A percentile compares a stretch with the other conserved stretches of the same genome.
Evolutionary conservation across 129 eudicot genomes (phyloP).

Genomic region (Artemisia tridentata): DNA sequence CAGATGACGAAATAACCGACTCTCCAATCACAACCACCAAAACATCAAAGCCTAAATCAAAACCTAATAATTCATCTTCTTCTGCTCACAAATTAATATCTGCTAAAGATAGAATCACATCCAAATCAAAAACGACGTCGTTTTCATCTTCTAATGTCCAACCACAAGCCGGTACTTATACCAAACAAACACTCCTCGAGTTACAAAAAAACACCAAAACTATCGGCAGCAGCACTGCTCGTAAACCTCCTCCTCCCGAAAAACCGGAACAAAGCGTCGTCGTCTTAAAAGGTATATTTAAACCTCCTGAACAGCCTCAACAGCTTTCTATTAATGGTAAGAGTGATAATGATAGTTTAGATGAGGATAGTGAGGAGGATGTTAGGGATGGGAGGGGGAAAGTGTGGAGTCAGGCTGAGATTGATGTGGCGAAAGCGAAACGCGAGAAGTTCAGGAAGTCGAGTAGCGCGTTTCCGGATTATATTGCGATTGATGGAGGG

Average conservation of each 20-base stretch:
- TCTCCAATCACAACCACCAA: slow-evolving; percentile 31
- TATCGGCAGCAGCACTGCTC: slow-evolving; percentile 8
- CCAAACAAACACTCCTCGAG: slow-evolving; percentile 77
- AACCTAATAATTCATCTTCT: slow-evolving; percentile 26
- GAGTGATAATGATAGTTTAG: background rate
- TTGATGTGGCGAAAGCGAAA: slow-evolving; percentile 58
- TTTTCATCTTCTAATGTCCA: slow-evolving; percentile 67
- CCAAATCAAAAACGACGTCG: slow-evolving; percentile 17
- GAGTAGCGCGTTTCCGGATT: slow-evolving; percentile 73
- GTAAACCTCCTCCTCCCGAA: too few species aligned
- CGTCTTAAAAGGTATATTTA: slow-evolving; percentile 63
- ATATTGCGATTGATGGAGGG: slow-evolving; percentile 76
- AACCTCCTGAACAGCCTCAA: slow-evolving; percentile 23
- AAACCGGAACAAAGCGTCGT: slow-evolving; percentile 39
- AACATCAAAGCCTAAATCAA: background rate
- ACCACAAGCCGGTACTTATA: slow-evolving; percentile 86
- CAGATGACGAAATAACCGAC: slow-evolving; percentile 54
- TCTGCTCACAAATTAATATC: slow-evolving; percentile 63
- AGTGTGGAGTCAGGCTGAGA: slow-evolving; percentile 50
- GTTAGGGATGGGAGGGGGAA: slow-evolving; percentile 19
- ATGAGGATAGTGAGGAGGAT: slow-evolving; percentile 6
- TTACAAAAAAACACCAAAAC: slow-evolving; percentile 81
- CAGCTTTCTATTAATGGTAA: too few species aligned
- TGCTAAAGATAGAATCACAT: slow-evolving; percentile 44
- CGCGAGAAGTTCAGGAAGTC: slow-evolving; percentile 66